A percentile compares a stretch with the other conserved stretches of the same genome.
Evolutionary conservation across 768 basidiomycete species (phyloP).

Genomic region (Polyporus arcularius): DNA sequence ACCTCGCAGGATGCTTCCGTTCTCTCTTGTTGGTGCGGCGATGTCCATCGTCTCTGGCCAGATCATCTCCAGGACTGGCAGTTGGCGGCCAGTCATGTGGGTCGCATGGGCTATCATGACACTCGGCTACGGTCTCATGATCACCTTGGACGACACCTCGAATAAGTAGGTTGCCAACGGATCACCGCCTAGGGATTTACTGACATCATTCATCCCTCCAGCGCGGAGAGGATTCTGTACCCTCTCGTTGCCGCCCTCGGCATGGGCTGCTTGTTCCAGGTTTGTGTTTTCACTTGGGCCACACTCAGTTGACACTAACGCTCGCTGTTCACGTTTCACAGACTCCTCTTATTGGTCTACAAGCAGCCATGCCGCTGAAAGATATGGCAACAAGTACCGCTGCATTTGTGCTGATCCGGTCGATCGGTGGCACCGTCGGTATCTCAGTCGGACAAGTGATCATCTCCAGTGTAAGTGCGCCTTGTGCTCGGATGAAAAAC

Average conservation of each 20-base stretch:
- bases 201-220: background rate
- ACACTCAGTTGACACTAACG: background rate
- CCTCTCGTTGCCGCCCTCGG: constrained; percentile 70
- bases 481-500: background rate
- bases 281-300: constrained; percentile 14
- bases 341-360: constrained; percentile 71
- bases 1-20: constrained; percentile 65
- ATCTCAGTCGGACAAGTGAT: constrained; percentile 75
- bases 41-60: constrained; percentile 60
- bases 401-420: constrained; percentile 72
- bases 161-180: constrained; percentile 37
- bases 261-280: constrained; percentile 65
- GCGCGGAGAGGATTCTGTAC: constrained; percentile 61
- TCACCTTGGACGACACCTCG: constrained; percentile 58
- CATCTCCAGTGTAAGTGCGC: constrained; percentile 50
- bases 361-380: constrained; percentile 85
- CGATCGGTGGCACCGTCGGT: constrained; percentile 75
- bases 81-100: constrained; percentile 68
- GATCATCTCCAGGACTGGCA: constrained; percentile 54
- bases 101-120: constrained; percentile 53
- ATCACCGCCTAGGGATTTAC: background rate
- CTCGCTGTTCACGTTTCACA: constrained; percentile 23
- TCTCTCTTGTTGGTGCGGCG: constrained; percentile 59
- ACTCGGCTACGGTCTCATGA: constrained; percentile 75
- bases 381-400: constrained; percentile 85